phyloP scores from a whole-genome alignment of 371 early-diverging fungal genomes.

The Lichtheimia hyalospora region DNA sequence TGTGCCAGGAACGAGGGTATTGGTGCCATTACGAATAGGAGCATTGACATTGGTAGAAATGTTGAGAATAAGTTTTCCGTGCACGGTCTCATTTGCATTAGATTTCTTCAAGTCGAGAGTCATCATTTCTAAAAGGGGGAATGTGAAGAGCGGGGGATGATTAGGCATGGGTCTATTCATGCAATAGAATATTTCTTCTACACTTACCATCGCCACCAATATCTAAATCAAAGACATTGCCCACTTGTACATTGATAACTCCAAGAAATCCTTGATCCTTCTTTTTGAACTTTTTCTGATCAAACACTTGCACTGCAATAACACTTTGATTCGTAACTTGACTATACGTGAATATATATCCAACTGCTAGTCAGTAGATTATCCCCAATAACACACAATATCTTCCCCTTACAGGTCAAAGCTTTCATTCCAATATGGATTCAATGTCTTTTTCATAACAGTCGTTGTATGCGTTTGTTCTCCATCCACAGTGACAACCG shows the following conservation, averaged over 20 bases:
- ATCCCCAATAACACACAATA: background rate
- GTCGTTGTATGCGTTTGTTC: conserved; percentile 82
- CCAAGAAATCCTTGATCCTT: conserved; percentile 94
- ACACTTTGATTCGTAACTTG: conserved; percentile 75
- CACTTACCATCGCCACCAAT: conserved; percentile 70
- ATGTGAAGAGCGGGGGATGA: background rate
- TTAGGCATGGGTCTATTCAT: background rate
- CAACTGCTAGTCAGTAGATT: background rate
- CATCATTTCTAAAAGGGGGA: conserved; percentile 68
- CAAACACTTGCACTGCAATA: conserved; percentile 93
- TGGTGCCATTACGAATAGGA: conserved; percentile 40
- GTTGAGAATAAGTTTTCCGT: conserved; percentile 81
- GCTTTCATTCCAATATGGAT: conserved; percentile 84
- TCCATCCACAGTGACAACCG: conserved; percentile 89
- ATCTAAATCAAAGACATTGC: conserved; percentile 74
- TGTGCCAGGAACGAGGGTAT: conserved; percentile 40
- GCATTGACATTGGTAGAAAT: conserved; percentile 64
- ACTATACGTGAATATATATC: conserved; percentile 35
- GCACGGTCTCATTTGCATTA: conserved; percentile 77
- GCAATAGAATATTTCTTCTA: conserved; percentile 4
- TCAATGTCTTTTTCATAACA: conserved; percentile 74
- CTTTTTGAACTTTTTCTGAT: conserved; percentile 94
- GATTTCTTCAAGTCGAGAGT: conserved; percentile 85
- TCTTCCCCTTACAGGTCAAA: conserved; percentile 58
- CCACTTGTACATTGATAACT: conserved; percentile 84